Evolutionary conservation across 352 stramenopile species (phyloP), one percentile per base, ranked within the genome.

Genomic region (Phytophthora brassicae): DNA sequence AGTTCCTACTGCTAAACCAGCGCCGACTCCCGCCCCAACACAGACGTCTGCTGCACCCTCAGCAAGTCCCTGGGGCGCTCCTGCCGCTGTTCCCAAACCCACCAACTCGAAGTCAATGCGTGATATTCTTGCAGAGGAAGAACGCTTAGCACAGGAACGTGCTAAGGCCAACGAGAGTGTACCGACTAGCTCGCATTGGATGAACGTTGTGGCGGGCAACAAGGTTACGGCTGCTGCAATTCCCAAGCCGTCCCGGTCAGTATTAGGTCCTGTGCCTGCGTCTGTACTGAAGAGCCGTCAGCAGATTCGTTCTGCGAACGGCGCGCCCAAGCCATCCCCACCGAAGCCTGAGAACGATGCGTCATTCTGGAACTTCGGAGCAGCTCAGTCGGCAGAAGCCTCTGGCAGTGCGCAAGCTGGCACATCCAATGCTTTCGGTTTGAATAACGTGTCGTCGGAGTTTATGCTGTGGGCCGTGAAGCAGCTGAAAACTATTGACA

Each of bases 361-460:
- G 0, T 89, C 81, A 2, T 94, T 94, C 54, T 94, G 85, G 85
- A 94, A 92, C 64, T 94, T 94, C 73, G 84, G 79, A 28, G 80
- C 74, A 13, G 77, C 66, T 3, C 80, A 81, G 52, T 23, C 69
- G 5, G 44, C 26, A 38, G 39, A 19, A 26, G 2, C 19, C 17
- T 41, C 51, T 23, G 44, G 19, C 23, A 76, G 41, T 48, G 43
- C 35, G 22, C 36, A 57, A 23, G 58, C 52, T 39, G 45, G 47
- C 24, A 56, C 39, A 26, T 51, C 52, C 8, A 87, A 85, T 54
- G 75, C 75, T 5, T 92, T 90, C 54, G 77, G 77, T 6, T 79
- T 60, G 0, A 75, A 61, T 7, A 72, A 67, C 19, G 59, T 87
- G 16, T 83, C 79, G 23, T 82, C 77, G 8, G 84, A 94, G 35